Conservation (phyloP, 192 early-diverging fungal genomes). For the Dimargaris cristalligena region DNA sequence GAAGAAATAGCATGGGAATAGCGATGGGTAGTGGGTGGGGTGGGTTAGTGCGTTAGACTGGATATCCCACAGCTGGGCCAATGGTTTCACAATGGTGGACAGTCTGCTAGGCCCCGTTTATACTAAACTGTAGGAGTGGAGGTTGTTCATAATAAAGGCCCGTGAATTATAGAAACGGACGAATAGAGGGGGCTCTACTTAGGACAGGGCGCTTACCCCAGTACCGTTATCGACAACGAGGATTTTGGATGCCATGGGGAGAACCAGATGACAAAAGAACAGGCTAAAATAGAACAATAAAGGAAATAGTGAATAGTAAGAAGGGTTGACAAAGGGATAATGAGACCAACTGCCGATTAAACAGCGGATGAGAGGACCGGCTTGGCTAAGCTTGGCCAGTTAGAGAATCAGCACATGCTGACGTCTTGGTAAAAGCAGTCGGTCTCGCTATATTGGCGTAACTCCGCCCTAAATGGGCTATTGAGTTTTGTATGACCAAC, state of each 20-base stretch:
- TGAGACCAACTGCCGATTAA: too few relatives aligned
- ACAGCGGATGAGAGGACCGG: too few relatives aligned
- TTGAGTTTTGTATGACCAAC: too few relatives aligned
- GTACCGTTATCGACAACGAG: conserved; percentile 76
- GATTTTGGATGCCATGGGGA: conserved; percentile 30
- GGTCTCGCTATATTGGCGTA: too few relatives aligned
- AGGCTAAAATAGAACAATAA: background rate
- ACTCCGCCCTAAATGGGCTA: too few relatives aligned
- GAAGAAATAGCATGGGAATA: background rate
- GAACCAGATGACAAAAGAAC: background rate
- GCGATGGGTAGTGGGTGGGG: background rate
- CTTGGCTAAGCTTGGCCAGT: too few relatives aligned
- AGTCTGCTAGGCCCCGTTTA: background rate
- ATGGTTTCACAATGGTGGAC: background rate
- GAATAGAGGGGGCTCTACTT: background rate
- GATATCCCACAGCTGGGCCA: background rate
- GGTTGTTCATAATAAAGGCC: background rate
- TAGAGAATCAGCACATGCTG: too few relatives aligned
- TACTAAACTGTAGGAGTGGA: background rate
- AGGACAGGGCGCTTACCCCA: conserved; percentile 30
- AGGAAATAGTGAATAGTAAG: too few relatives aligned
- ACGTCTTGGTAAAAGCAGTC: too few relatives aligned
- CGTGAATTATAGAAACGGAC: background rate
- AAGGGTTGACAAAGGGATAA: too few relatives aligned
- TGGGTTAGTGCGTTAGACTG: background rate